Evolutionary conservation across 352 stramenopile species (phyloP).

Genomic region (Peronospora tabacina): DNA sequence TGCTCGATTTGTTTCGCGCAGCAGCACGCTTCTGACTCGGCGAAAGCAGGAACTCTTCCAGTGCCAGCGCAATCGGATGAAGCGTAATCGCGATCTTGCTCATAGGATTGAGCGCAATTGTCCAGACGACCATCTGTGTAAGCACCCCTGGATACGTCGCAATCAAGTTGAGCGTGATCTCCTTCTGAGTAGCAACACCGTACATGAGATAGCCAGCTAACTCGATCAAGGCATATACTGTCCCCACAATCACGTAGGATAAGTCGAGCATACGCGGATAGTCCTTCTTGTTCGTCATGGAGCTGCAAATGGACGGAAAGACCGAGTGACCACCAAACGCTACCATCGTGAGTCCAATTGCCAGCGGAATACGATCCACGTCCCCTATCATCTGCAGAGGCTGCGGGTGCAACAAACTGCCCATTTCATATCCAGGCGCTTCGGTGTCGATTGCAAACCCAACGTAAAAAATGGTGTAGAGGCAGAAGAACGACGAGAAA

Average conservation of each 20-base stretch:
- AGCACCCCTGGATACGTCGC: slow-evolving; percentile 48
- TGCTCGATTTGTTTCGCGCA: slow-evolving; percentile 22
- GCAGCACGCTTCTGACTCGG: slow-evolving; percentile 28
- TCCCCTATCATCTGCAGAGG: slow-evolving; percentile 54
- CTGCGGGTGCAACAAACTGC: slow-evolving; percentile 60
- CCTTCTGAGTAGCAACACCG: slow-evolving; percentile 66
- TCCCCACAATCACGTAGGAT: slow-evolving; percentile 60
- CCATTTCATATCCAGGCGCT: slow-evolving; percentile 30
- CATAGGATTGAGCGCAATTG: slow-evolving; percentile 81
- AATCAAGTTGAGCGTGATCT: slow-evolving; percentile 83
- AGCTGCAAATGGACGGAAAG: slow-evolving; percentile 87
- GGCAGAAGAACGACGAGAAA: slow-evolving; percentile 74
- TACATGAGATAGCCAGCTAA: slow-evolving; percentile 81
- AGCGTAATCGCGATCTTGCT: slow-evolving; percentile 85
- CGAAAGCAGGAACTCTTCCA: slow-evolving; percentile 69
- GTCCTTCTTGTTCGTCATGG: slow-evolving; percentile 49
- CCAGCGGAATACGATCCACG: slow-evolving; percentile 55
- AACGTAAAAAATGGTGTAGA: slow-evolving; percentile 70
- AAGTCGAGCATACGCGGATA: slow-evolving; percentile 68
- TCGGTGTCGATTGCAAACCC: slow-evolving; percentile 49
- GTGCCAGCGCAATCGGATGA: slow-evolving; percentile 61
- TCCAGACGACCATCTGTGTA: slow-evolving; percentile 67
- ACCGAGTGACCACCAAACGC: slow-evolving; percentile 83
- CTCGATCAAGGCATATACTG: slow-evolving; percentile 72
- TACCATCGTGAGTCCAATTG: slow-evolving; percentile 83